Conservation (phyloP, 2,329 filamentous ascomycete species). For the Cytospora piceae region DNA sequence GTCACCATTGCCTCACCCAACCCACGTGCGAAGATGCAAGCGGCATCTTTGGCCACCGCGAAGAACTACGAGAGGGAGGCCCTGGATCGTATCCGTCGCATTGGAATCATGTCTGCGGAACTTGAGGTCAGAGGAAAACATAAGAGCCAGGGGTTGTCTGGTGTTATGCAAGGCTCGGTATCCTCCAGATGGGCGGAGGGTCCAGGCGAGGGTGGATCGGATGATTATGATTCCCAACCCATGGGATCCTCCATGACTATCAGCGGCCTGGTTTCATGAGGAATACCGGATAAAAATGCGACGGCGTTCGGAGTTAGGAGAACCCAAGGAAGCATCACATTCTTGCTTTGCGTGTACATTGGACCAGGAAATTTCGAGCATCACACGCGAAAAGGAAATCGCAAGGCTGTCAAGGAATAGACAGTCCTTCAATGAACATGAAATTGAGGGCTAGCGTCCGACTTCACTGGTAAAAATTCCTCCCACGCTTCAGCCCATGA, state of each 20-base stretch:
- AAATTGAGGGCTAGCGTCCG: constrained; percentile 1
- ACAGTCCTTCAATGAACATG: background rate
- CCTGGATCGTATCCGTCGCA: constrained; percentile 73
- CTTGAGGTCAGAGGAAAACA: constrained; percentile 64
- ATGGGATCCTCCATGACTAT: constrained; percentile 4
- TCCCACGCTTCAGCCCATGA: constrained; percentile 76
- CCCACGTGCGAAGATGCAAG: constrained; percentile 70
- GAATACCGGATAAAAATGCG: constrained; percentile 6
- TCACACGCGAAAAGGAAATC: background rate
- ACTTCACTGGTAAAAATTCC: background rate
- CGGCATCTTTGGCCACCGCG: constrained; percentile 68
- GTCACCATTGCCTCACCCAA: constrained; percentile 73
- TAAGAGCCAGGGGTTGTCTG: constrained; percentile 9
- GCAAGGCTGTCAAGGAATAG: background rate
- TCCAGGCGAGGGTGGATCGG: background rate
- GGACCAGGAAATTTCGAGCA: background rate
- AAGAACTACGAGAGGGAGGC: constrained; percentile 75
- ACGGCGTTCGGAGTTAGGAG: constrained; percentile 29
- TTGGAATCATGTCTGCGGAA: constrained; percentile 75
- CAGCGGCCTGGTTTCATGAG: constrained; percentile 9
- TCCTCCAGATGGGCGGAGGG: constrained; percentile 13
- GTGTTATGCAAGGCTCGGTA: constrained; percentile 6
- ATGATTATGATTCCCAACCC: constrained; percentile 14
- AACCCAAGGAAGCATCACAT: background rate
- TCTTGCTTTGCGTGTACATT: constrained; percentile 16